Conservation (phyloP, 164 flowering plant genomes). For the Warburgia ugandensis region DNA sequence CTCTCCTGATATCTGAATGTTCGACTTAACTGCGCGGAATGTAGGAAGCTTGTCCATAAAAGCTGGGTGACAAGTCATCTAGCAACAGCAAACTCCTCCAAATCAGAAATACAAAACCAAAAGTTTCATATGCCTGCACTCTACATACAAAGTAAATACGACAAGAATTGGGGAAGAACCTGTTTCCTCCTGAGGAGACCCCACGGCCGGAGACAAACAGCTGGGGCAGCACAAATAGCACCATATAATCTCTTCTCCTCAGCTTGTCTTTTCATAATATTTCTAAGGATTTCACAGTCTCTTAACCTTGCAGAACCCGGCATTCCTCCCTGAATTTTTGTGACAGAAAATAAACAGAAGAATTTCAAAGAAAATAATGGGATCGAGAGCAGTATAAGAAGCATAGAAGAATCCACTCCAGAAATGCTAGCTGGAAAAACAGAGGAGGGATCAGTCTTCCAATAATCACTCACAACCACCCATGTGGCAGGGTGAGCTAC, state of each 20-base stretch:
- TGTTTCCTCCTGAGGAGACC: conserved; percentile 69
- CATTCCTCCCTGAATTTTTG: conserved; percentile 97
- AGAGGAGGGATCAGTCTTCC: too few species aligned
- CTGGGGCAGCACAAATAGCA: conserved; percentile 97
- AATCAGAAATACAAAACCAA: conserved; percentile 12
- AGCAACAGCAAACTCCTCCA: conserved; percentile 23
- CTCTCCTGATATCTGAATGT: conserved; percentile 78
- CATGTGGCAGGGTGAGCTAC: too few species aligned
- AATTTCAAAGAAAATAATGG: too few species aligned
- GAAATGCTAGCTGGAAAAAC: too few species aligned
- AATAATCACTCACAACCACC: too few species aligned
- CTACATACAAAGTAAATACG: neutral
- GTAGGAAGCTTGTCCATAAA: conserved; percentile 72
- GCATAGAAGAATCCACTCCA: too few species aligned
- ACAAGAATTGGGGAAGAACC: conserved; percentile 27
- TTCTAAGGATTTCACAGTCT: conserved; percentile 57
- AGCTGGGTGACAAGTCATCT: conserved; percentile 94
- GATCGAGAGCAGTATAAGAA: too few species aligned
- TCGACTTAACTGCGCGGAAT: conserved; percentile 83
- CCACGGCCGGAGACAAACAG: conserved; percentile 83
- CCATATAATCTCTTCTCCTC: conserved; percentile 79
- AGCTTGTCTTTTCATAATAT: conserved; percentile 74
- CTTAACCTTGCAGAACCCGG: conserved; percentile 83
- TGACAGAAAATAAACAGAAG: too few species aligned
- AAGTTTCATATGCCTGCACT: neutral